phyloP scores from a whole-genome alignment of 2,329 filamentous ascomycete species.

The Trichoderma lentiforme region DNA sequence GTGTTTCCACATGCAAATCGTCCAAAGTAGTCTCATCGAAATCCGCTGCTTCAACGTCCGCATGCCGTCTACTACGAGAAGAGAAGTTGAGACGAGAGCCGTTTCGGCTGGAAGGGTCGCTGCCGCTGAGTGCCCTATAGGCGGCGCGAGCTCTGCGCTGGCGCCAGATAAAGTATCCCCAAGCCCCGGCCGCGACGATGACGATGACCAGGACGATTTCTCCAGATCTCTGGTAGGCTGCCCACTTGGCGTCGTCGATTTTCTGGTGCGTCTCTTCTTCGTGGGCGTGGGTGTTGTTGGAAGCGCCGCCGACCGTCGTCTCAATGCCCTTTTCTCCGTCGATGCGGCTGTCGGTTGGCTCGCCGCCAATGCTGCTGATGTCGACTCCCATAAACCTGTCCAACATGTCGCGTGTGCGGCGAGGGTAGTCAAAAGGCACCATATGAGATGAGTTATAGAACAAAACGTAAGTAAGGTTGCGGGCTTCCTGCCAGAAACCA shows the following conservation, averaged over 20 bases:
- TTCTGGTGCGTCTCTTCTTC: slow-evolving; percentile 56
- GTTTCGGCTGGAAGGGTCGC: slow-evolving; percentile 33
- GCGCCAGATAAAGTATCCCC: slow-evolving; percentile 71
- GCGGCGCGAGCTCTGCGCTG: slow-evolving; percentile 54
- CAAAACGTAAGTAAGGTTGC: slow-evolving; percentile 91
- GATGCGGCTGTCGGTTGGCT: slow-evolving; percentile 72
- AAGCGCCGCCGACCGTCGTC: slow-evolving; percentile 72
- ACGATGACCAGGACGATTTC: slow-evolving; percentile 83
- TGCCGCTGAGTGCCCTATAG: slow-evolving; percentile 50
- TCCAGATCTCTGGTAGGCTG: slow-evolving; percentile 82
- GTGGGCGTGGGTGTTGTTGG: slow-evolving; percentile 54
- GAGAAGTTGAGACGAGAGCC: slow-evolving; percentile 45
- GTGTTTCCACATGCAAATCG: slow-evolving; percentile 53
- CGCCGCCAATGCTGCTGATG: slow-evolving; percentile 80
- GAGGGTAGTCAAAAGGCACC: slow-evolving; percentile 92
- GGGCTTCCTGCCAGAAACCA: slow-evolving; percentile 89
- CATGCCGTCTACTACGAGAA: slow-evolving; percentile 43
- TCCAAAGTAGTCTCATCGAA: slow-evolving; percentile 66
- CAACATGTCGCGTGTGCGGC: slow-evolving; percentile 89
- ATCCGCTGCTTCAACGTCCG: slow-evolving; percentile 60
- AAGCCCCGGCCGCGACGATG: slow-evolving; percentile 65
- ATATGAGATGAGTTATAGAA: slow-evolving; percentile 97
- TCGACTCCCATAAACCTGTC: slow-evolving; percentile 95
- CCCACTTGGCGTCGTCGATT: slow-evolving; percentile 82
- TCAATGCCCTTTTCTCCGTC: slow-evolving; percentile 81